Evolutionary conservation across 2,329 filamentous ascomycete genomes (phyloP).

Genomic region (Furcasterigmium furcatum): DNA sequence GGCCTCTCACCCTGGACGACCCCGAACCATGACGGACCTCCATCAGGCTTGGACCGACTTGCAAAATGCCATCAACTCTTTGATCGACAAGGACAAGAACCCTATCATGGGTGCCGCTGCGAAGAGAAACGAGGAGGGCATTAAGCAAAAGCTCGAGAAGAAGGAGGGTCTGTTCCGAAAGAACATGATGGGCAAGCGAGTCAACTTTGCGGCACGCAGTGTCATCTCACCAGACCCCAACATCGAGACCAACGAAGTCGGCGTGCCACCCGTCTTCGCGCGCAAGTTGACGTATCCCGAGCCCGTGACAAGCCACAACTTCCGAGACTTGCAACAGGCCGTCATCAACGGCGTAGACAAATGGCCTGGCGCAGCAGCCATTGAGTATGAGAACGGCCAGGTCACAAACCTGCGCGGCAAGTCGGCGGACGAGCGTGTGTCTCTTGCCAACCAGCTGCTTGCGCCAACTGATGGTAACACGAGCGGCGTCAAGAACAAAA

Average conservation of each 20-base stretch:
- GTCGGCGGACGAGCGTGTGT: conserved; percentile 80
- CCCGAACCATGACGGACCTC: conserved; percentile 68
- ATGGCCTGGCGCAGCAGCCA: conserved; percentile 91
- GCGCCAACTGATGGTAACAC: conserved; percentile 75
- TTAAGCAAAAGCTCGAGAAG: conserved; percentile 97
- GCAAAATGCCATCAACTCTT: conserved; percentile 86
- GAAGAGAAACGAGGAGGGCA: conserved; percentile 81
- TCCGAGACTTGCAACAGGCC: conserved; percentile 90
- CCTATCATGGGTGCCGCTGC: conserved; percentile 75
- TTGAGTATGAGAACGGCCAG: conserved; percentile 94
- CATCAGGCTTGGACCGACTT: conserved; percentile 79
- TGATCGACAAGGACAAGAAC: conserved; percentile 88
- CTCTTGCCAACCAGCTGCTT: conserved; percentile 88
- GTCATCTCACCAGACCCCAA: conserved; percentile 98
- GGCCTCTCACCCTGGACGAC: conserved; percentile 38
- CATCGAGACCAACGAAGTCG: conserved; percentile 98
- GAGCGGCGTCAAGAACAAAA: conserved; percentile 82
- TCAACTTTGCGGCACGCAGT: conserved; percentile 95
- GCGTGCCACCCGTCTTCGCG: conserved; percentile 96
- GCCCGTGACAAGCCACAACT: conserved; percentile 95
- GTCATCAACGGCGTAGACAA: conserved; percentile 92
- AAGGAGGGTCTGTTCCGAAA: conserved; percentile 98
- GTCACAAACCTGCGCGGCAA: conserved; percentile 86
- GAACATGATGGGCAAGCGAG: conserved; percentile 99
- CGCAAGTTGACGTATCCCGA: conserved; percentile 95